These are phyloP conservation scores for Meredithiella fracta DNA, from an alignment of 2,329 filamentous ascomycete genomes.

Conservation along the genomic window DNA sequence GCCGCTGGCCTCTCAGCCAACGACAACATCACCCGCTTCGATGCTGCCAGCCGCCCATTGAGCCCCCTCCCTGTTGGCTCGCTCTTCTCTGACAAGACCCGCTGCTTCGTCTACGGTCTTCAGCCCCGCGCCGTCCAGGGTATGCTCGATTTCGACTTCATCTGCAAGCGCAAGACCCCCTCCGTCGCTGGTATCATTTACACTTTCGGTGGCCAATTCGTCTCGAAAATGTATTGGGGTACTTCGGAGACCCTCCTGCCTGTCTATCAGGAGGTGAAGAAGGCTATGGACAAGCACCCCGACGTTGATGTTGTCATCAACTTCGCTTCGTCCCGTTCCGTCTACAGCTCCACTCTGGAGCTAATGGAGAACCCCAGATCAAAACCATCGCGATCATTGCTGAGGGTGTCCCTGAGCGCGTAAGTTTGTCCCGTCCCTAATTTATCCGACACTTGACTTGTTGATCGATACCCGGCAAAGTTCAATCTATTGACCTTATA, in stretches of 20 bases:
- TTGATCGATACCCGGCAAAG: neutral
- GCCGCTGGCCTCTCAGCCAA: slow-evolving; percentile 56
- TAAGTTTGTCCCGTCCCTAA: slow-evolving; percentile 33
- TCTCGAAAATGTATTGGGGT: slow-evolving; percentile 99
- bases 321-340: slow-evolving; percentile 96
- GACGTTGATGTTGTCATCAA: slow-evolving; percentile 98
- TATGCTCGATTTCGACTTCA: slow-evolving; percentile 99
- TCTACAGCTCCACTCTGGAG: slow-evolving; percentile 97
- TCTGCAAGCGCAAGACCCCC: slow-evolving; percentile 94
- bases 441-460: neutral
- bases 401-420: slow-evolving; percentile 94
- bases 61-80: slow-evolving; percentile 77
- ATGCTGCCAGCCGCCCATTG: slow-evolving; percentile 77
- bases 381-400: slow-evolving; percentile 99
- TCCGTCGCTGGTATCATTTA: slow-evolving; percentile 99
- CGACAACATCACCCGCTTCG: slow-evolving; percentile 97
- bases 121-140: slow-evolving; percentile 85
- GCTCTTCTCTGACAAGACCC: slow-evolving; percentile 97
- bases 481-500: neutral
- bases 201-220: slow-evolving; percentile 98
- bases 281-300: slow-evolving; percentile 89
- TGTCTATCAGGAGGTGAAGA: slow-evolving; percentile 86
- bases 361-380: slow-evolving; percentile 91
- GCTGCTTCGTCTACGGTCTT: slow-evolving; percentile 99
- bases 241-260: slow-evolving; percentile 97